Evolutionary conservation across 2,329 filamentous ascomycete genomes (phyloP).

Genomic region (Aureobasidium sp.): DNA sequence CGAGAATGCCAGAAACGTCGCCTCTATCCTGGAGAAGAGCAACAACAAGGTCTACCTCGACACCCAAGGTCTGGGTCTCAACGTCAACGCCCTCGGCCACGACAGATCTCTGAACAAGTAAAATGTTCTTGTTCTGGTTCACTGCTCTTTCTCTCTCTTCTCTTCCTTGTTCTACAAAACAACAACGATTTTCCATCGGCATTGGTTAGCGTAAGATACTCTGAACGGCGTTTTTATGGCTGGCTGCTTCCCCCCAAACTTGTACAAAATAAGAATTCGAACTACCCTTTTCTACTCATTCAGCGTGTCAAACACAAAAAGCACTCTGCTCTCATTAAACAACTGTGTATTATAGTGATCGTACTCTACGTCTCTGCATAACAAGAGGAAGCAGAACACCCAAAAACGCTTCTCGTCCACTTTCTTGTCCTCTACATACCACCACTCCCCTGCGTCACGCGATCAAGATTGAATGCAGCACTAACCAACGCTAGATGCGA

Average conservation of each 20-base stretch:
- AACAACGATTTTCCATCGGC: not conserved
- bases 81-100: constrained; percentile 52
- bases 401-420: not conserved
- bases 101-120: constrained; percentile 28
- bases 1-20: constrained; percentile 88
- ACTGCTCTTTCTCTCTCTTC: not conserved
- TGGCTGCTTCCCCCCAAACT: constrained; percentile 1
- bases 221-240: constrained; percentile 11
- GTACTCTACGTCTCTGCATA: not conserved
- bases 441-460: constrained; percentile 23
- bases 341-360: not conserved
- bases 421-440: not conserved
- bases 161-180: not conserved
- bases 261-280: constrained; percentile 13
- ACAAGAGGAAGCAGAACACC: too few relatives aligned
- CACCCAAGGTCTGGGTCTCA: constrained; percentile 81
- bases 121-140: not conserved
- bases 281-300: not conserved
- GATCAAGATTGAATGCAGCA: constrained; percentile 68
- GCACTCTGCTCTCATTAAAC: not conserved
- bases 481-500: constrained; percentile 69
- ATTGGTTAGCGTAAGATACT: constrained; percentile 14
- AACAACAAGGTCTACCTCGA: constrained; percentile 94
- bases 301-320: not conserved
- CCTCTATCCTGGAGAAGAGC: constrained; percentile 78